These are phyloP conservation scores for Trypanosoma mega DNA, from an alignment of 208 protist genomes.

Conservation along the genomic window DNA sequence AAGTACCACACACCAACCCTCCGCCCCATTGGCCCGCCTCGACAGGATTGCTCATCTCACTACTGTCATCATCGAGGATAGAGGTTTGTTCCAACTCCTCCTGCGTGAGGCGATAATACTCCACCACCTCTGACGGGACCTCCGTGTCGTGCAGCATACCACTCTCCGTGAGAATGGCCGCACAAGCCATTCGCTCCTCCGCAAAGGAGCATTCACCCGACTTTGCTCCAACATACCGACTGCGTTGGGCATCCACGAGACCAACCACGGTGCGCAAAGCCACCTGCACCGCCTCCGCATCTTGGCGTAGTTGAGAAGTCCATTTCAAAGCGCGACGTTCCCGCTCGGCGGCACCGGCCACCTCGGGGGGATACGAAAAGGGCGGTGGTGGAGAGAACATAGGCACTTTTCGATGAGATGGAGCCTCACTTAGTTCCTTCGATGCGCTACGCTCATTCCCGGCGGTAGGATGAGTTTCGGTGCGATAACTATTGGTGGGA, in stretches of 20 bases:
- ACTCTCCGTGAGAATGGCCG: constrained; percentile 55
- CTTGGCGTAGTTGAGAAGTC: constrained; percentile 41
- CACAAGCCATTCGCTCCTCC: constrained; percentile 59
- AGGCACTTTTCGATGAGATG: too few species aligned
- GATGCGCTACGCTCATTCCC: too few species aligned
- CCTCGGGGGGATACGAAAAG: not conserved
- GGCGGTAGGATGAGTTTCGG: too few species aligned
- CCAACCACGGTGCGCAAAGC: constrained; percentile 60
- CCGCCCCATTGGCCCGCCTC: too few species aligned
- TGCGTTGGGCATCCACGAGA: constrained; percentile 57
- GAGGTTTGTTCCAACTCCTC: constrained; percentile 47
- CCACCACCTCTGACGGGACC: constrained; percentile 59
- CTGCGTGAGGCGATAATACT: constrained; percentile 54
- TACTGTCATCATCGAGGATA: constrained; percentile 15
- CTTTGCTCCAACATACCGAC: constrained; percentile 32
- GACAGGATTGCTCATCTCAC: constrained; percentile 2
- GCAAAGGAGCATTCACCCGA: constrained; percentile 37
- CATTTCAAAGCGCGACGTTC: constrained; percentile 34
- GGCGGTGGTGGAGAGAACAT: constrained; percentile 13
- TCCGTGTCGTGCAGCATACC: constrained; percentile 76
- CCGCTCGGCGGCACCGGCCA: not conserved
- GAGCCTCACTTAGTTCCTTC: too few species aligned
- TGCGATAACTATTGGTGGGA: too few species aligned
- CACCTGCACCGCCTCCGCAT: constrained; percentile 56
- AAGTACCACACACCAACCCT: not conserved